Percentiles rank a stretch among this genome's conserved stretches.
Evolutionary conservation across 495 filamentous ascomycete genomes (phyloP).

Genomic region (Friedmanniomyces simplex): DNA sequence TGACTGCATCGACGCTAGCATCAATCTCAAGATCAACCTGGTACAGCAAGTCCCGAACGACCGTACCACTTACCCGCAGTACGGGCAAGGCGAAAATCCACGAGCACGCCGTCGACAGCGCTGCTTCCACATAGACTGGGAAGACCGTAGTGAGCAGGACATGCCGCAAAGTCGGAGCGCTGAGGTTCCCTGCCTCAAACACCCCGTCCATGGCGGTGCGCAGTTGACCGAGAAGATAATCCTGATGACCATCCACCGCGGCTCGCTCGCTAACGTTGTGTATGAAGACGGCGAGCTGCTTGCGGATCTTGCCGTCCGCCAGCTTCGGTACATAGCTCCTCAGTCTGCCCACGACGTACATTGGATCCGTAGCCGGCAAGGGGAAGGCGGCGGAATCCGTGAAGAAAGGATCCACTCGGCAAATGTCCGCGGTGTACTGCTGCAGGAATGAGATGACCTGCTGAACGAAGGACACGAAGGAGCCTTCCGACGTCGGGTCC

Average conservation of each 20-base stretch:
- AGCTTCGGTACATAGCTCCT: conserved; percentile 55
- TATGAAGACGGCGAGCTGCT: conserved; percentile 51
- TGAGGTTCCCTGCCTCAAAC: conserved; percentile 37
- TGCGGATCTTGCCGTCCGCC: conserved; percentile 39
- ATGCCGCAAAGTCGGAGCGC: conserved; percentile 43
- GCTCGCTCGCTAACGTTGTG: conserved; percentile 56
- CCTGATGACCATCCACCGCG: conserved; percentile 49
- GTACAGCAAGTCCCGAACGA: conserved; percentile 40
- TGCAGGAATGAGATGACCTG: conserved; percentile 52
- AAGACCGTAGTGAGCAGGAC: conserved; percentile 51
- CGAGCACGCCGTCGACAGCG: conserved; percentile 41
- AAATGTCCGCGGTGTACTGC: conserved; percentile 54
- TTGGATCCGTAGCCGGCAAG: conserved; percentile 52
- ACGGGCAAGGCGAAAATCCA: conserved; percentile 52
- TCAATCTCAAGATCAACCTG: conserved; percentile 40
- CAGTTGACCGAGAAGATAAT: conserved; percentile 50
- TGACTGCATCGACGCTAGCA: conserved; percentile 35
- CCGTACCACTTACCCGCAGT: conserved; percentile 38
- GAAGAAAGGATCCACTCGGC: conserved; percentile 55
- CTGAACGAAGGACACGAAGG: conserved; percentile 60
- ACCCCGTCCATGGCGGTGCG: conserved; percentile 42
- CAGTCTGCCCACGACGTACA: conserved; percentile 57
- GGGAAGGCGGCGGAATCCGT: conserved; percentile 56
- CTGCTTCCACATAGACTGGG: conserved; percentile 50
- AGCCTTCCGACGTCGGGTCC: conserved; percentile 32